Conservation (phyloP, 106 monocot genomes). For the Dactylorhiza incarnata region DNA sequence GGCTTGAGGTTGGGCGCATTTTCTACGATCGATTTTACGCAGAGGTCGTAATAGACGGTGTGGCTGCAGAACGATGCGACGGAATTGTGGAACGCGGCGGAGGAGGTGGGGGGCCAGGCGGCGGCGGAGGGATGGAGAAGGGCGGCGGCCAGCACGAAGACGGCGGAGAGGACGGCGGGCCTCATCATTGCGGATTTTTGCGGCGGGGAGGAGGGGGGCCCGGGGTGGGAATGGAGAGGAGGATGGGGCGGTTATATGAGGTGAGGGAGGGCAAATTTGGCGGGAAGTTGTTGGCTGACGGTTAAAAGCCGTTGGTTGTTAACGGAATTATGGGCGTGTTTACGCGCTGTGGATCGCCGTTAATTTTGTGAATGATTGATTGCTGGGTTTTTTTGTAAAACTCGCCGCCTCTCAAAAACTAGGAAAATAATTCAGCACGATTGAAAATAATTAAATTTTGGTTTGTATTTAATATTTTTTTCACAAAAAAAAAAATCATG, state of each 20-base stretch:
- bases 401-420: too few species aligned
- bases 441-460: too few species aligned
- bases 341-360: too few species aligned
- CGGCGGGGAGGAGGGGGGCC: neutral
- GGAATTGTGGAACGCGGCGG: neutral
- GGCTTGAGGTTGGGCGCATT: neutral
- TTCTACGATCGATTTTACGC: neutral
- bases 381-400: too few species aligned
- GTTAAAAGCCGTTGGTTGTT: too few species aligned
- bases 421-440: too few species aligned
- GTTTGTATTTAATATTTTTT: too few species aligned
- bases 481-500: too few species aligned
- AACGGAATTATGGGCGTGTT: too few species aligned
- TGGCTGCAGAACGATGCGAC: constrained; percentile 1
- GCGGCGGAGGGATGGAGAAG: neutral
- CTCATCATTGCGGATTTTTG: neutral
- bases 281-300: neutral
- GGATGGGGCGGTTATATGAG: neutral
- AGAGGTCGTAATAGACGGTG: neutral
- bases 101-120: neutral
- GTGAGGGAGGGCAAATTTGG: constrained; percentile 1
- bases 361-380: too few species aligned
- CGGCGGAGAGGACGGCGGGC: neutral
- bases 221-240: neutral
- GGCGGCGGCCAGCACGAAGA: neutral